These are phyloP conservation scores for Cerioporus squamosus DNA, from an alignment of 1,284 basidiomycete genomes.

Conservation along the genomic window DNA sequence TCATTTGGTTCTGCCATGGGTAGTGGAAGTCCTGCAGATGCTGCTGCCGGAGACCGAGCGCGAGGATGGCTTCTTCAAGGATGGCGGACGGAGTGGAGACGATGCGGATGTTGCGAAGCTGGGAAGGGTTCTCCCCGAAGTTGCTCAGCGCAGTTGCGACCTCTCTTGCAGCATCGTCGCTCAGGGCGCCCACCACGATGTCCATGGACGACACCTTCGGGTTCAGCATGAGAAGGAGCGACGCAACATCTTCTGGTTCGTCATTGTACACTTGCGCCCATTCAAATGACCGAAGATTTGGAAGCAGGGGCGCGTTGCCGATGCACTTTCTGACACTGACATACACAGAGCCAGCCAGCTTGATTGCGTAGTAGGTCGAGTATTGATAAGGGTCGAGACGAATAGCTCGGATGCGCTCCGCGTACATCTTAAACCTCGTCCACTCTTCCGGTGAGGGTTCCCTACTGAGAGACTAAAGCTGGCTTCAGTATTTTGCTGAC, in stretches of 20 bases:
- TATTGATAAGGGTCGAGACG: neutral
- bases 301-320: conserved; percentile 10
- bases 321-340: neutral
- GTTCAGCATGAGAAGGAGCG: conserved; percentile 15
- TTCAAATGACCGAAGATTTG: conserved; percentile 17
- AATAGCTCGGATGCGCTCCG: conserved; percentile 11
- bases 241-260: conserved; percentile 2
- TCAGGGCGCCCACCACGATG: neutral
- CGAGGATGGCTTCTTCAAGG: conserved; percentile 13
- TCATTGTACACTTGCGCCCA: conserved; percentile 6
- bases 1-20: conserved; percentile 8
- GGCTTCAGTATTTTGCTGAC: neutral
- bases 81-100: neutral
- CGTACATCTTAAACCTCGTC: conserved; percentile 17
- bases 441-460: conserved; percentile 15
- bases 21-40: conserved; percentile 9
- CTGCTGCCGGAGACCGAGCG: conserved; percentile 4
- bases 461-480: conserved; percentile 4
- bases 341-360: conserved; percentile 1
- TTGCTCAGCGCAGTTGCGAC: conserved; percentile 9
- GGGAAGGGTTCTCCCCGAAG: conserved; percentile 3
- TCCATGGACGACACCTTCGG: conserved; percentile 14
- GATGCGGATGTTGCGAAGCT: conserved; percentile 14
- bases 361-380: neutral
- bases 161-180: neutral